A percentile compares a stretch with the other conserved stretches of the same genome.
phyloP scores from a whole-genome alignment of 345 rosid species.

The Camelina neglecta region DNA sequence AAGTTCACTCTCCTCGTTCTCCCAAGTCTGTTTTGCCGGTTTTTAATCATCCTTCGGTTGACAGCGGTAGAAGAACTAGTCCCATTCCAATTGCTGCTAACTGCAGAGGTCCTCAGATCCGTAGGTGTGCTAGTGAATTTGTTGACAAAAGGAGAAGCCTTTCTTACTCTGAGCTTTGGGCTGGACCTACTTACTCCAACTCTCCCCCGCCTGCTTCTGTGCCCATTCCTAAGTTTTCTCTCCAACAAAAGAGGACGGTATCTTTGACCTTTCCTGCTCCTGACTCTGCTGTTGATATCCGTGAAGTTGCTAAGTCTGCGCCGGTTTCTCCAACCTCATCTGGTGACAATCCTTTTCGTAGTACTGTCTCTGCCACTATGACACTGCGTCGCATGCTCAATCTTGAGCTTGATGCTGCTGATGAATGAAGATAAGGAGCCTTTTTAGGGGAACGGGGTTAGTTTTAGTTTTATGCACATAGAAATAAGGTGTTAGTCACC shows the following conservation, averaged over 20 bases:
- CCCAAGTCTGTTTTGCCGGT: conserved; percentile 38
- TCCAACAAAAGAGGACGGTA: conserved; percentile 60
- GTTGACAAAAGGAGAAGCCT: conserved; percentile 46
- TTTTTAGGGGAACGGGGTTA: conserved; percentile 43
- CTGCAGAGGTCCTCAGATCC: conserved; percentile 26
- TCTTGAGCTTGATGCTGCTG: conserved; percentile 75
- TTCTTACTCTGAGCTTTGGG: conserved; percentile 84
- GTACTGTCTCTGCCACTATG: conserved; percentile 81
- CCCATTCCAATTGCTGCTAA: conserved; percentile 58
- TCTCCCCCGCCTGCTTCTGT: conserved; percentile 94
- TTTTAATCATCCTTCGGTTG: conserved; percentile 24
- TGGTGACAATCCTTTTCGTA: conserved; percentile 52
- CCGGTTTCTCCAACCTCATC: conserved; percentile 78
- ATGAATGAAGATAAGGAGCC: conserved; percentile 58
- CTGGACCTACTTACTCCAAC: conserved; percentile 97
- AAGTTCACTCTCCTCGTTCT: conserved; percentile 33
- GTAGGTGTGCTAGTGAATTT: conserved; percentile 45
- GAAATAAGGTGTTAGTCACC: conserved; percentile 53
- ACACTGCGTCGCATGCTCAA: conserved; percentile 94
- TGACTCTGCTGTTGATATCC: conserved; percentile 47
- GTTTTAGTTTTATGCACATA: conserved; percentile 62
- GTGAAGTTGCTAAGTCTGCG: conserved; percentile 72
- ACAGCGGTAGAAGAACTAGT: conserved; percentile 48
- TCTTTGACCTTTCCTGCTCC: conserved; percentile 65
- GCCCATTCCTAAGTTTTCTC: conserved; percentile 89